Base-by-base conservation (phyloP, 2,329 filamentous ascomycete genomes). In the Arthrobotrys pseudoclavata region DNA sequence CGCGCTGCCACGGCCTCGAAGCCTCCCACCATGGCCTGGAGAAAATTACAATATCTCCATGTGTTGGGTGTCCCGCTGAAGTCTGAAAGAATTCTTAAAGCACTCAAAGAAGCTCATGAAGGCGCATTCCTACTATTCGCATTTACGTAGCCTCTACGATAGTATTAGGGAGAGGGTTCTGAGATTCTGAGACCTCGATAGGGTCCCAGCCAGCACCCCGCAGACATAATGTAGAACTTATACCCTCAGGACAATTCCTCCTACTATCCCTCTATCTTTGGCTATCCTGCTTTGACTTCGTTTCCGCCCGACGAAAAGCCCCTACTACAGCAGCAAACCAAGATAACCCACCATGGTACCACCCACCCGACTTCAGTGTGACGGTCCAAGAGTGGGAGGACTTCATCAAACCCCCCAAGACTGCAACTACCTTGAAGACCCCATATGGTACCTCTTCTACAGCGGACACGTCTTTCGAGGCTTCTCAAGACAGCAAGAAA, bases 401-500 rank as follows among this genome's bases (percentile, higher is more conserved):
- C 7, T 71, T 71, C 20, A 47, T 42, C 13, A 55, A 40, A 4
- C 34, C 48, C 1, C 37, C 57, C 1, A 24, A 15, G 5, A 22
- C 13, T 5, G 24, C 29, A 45, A 53, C 47, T 53, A 55, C 29
- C 57, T 71, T 22, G 68, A 64, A 48, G 57, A 71, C n/a, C 68
- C 68, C 7, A 31, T 20, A 18, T 71, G 68, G 68, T 71, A 71
- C 18, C 57, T 71, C 24, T 31, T 71, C 15, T 31, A 64, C 57
- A 31, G 45, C 20, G 68, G 68, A 15, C 64, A 71, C 24, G 47
- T 71, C 6, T 34, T 71, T n/a, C 47, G 68, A 20, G 68, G 64
- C 15, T 71, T 71, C 22, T 71, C 68, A 0, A 34, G 68, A 31
- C 57, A 63, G 20, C 55, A 71, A 26, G 68, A 71, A 18, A 20